Conservation (phyloP, 306 rosid species). For the Prosopis cineraria region DNA sequence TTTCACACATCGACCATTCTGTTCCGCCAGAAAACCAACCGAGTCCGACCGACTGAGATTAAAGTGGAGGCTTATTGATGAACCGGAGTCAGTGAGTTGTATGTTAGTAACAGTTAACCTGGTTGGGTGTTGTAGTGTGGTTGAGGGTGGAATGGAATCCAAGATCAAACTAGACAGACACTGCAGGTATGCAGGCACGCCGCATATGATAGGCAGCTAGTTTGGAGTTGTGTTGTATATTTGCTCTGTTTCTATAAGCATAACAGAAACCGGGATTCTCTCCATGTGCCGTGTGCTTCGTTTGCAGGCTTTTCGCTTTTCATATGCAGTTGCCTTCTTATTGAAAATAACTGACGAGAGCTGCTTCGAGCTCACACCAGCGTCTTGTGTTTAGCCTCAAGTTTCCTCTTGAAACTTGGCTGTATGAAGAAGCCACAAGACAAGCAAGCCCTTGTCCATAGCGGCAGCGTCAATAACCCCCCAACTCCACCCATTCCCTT, state of each 20-base stretch:
- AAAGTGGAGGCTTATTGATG: neutral
- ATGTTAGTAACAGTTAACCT: no score
- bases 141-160: no score
- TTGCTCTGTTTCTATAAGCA: neutral
- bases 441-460: neutral
- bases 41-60: neutral
- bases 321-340: neutral
- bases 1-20: neutral
- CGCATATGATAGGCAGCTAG: no score
- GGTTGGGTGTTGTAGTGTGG: no score
- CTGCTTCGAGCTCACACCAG: neutral
- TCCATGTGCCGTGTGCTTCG: neutral
- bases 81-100: no score
- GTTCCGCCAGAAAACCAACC: neutral
- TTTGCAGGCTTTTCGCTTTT: neutral
- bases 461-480: neutral
- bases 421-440: no score
- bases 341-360: neutral
- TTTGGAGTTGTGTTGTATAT: neutral
- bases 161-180: neutral
- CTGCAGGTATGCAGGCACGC: no score
- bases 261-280: neutral
- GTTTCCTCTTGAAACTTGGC: slow-evolving; percentile 7
- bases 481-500: neutral
- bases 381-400: neutral